Conservation (phyloP, 768 basidiomycete species). For the Agaricus blazei region DNA sequence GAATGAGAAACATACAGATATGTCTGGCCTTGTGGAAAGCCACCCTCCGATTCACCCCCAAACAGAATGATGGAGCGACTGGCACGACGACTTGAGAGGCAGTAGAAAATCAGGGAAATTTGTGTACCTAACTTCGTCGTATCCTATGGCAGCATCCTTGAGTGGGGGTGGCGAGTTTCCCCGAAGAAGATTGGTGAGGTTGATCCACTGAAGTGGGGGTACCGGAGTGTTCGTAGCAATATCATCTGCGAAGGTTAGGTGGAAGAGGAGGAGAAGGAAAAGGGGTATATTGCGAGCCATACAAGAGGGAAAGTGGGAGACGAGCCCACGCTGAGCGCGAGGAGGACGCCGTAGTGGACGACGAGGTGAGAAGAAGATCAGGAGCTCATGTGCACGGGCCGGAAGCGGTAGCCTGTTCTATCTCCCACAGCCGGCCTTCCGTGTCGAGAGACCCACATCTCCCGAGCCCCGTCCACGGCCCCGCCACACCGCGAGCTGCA, state of each 20-base stretch:
- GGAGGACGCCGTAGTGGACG: slow-evolving; percentile 11
- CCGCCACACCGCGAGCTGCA: no score
- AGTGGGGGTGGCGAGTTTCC: slow-evolving; percentile 60
- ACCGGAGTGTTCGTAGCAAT: slow-evolving; percentile 50
- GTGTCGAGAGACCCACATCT: no score
- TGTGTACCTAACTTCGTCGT: slow-evolving; percentile 39
- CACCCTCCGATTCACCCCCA: slow-evolving; percentile 67
- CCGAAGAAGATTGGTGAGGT: slow-evolving; percentile 50
- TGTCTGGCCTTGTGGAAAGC: slow-evolving; percentile 58
- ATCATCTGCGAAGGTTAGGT: slow-evolving; percentile 32
- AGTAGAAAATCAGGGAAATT: slow-evolving; percentile 5
- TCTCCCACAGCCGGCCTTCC: neutral
- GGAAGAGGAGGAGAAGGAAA: slow-evolving; percentile 22
- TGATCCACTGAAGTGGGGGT: slow-evolving; percentile 74
- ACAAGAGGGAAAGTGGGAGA: slow-evolving; percentile 14
- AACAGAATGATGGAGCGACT: slow-evolving; percentile 65
- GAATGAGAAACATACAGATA: slow-evolving; percentile 47
- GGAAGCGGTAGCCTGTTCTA: neutral
- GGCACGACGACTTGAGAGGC: slow-evolving; percentile 25
- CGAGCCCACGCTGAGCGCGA: slow-evolving; percentile 8
- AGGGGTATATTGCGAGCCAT: slow-evolving; percentile 25
- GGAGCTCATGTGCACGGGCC: slow-evolving; percentile 1
- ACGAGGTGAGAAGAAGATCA: slow-evolving; percentile 1
- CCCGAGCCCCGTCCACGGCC: neutral
- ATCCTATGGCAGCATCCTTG: slow-evolving; percentile 69